phyloP scores from a whole-genome alignment of 768 basidiomycete genomes.

The Auricularia sp. region DNA sequence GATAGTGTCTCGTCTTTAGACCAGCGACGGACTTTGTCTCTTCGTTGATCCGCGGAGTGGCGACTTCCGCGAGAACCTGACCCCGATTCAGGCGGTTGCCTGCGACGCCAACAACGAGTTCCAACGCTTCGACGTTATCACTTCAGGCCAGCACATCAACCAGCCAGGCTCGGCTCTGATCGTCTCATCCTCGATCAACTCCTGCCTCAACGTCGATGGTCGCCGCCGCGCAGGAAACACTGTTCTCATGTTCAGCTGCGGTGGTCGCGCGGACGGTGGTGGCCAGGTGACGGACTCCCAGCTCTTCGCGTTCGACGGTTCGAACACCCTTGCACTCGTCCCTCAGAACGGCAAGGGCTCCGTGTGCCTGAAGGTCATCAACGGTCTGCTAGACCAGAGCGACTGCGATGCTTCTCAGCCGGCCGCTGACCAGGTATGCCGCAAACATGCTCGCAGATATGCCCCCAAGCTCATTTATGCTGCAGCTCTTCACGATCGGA shows the following conservation, averaged over 20 bases:
- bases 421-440: background rate
- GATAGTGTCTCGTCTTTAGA: background rate
- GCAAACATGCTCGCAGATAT: too few relatives aligned
- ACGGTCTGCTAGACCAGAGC: background rate
- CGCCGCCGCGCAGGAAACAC: slow-evolving; percentile 3
- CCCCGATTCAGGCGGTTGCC: background rate
- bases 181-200: slow-evolving; percentile 1
- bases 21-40: slow-evolving; percentile 3
- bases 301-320: slow-evolving; percentile 2
- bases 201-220: slow-evolving; percentile 5
- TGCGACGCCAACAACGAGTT: slow-evolving; percentile 1
- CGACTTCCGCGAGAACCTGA: slow-evolving; percentile 6
- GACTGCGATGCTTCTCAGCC: background rate
- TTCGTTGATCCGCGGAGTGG: slow-evolving; percentile 3
- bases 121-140: slow-evolving; percentile 7
- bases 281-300: slow-evolving; percentile 3
- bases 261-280: slow-evolving; percentile 6
- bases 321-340: background rate
- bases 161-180: background rate
- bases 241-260: slow-evolving; percentile 6
- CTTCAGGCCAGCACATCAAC: slow-evolving; percentile 4
- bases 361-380: background rate
- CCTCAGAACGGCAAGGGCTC: background rate
- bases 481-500: background rate
- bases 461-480: too few relatives aligned